These are phyloP conservation scores for Cicer yamashitae DNA, from an alignment of 306 rosid genomes.

Conservation along the genomic window DNA sequence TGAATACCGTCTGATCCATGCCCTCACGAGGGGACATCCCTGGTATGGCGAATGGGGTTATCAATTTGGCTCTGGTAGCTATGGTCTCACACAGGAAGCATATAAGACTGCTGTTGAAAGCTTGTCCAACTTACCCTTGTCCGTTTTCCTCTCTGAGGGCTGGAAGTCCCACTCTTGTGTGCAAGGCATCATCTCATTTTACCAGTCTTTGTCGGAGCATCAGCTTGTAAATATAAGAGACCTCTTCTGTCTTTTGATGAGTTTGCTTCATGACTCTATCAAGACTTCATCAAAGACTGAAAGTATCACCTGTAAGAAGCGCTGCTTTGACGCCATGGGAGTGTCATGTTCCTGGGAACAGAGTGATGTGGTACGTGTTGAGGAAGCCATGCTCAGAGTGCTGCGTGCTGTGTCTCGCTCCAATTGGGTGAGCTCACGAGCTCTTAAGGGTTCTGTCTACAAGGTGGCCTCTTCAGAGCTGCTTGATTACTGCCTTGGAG, in stretches of 20 bases:
- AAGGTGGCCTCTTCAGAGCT: constrained; percentile 79
- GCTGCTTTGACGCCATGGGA: constrained; percentile 45
- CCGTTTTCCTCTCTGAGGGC: constrained; percentile 58
- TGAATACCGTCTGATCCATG: constrained; percentile 89
- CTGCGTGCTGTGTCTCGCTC: constrained; percentile 81
- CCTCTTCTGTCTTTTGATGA: constrained; percentile 71
- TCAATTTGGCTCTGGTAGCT: constrained; percentile 91
- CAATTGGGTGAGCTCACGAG: constrained; percentile 78
- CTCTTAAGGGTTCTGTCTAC: constrained; percentile 80
- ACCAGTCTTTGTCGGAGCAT: constrained; percentile 67
- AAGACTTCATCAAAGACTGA: constrained; percentile 56
- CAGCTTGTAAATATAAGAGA: constrained; percentile 72
- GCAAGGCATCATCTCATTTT: constrained; percentile 61
- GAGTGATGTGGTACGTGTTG: constrained; percentile 66
- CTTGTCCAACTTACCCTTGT: constrained; percentile 70
- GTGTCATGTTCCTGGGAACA: constrained; percentile 60
- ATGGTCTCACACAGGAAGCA: constrained; percentile 71
- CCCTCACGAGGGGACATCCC: constrained; percentile 72
- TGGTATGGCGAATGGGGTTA: constrained; percentile 99
- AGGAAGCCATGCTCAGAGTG: constrained; percentile 80
- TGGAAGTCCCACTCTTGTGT: constrained; percentile 55
- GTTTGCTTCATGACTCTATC: constrained; percentile 63
- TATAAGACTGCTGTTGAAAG: constrained; percentile 68
- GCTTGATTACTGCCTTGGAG: constrained; percentile 76
- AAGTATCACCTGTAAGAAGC: constrained; percentile 61